Evolutionary conservation across 2,329 filamentous ascomycete genomes (phyloP).

Genomic region (Calonectria crousiana): DNA sequence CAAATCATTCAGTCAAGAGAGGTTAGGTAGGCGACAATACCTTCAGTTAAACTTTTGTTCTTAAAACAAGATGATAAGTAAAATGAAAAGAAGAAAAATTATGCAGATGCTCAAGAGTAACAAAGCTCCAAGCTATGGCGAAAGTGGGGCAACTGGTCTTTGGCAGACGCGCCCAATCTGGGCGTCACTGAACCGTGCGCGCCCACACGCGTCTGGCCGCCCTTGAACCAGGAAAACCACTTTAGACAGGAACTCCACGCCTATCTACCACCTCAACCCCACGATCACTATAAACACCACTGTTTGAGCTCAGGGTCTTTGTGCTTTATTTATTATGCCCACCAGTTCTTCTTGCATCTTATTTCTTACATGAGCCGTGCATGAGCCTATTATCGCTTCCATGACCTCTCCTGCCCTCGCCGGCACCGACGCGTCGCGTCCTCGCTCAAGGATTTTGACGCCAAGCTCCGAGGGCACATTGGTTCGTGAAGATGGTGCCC

Average conservation of each 20-base stretch:
- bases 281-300: neutral
- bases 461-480: constrained; percentile 55
- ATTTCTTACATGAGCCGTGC: constrained; percentile 21
- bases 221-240: constrained; percentile 14
- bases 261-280: neutral
- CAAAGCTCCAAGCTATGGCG: neutral
- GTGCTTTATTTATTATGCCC: constrained; percentile 25
- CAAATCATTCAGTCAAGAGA: too few species aligned
- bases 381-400: constrained; percentile 34
- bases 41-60: neutral
- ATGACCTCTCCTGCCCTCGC: constrained; percentile 51
- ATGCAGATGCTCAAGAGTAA: neutral
- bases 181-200: constrained; percentile 16
- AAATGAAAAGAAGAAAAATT: neutral
- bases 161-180: neutral
- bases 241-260: constrained; percentile 11
- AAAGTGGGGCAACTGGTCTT: neutral
- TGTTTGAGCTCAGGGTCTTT: neutral
- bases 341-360: constrained; percentile 9
- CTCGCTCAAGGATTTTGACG: constrained; percentile 55
- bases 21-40: neutral
- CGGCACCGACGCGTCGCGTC: constrained; percentile 64
- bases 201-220: constrained; percentile 15
- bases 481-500: constrained; percentile 49
- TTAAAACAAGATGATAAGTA: neutral